A percentile compares a stretch with the other conserved stretches of the same genome.
These are phyloP conservation scores for Gautieria morchelliformis DNA, from an alignment of 768 basidiomycete genomes.

Conservation along the genomic window DNA sequence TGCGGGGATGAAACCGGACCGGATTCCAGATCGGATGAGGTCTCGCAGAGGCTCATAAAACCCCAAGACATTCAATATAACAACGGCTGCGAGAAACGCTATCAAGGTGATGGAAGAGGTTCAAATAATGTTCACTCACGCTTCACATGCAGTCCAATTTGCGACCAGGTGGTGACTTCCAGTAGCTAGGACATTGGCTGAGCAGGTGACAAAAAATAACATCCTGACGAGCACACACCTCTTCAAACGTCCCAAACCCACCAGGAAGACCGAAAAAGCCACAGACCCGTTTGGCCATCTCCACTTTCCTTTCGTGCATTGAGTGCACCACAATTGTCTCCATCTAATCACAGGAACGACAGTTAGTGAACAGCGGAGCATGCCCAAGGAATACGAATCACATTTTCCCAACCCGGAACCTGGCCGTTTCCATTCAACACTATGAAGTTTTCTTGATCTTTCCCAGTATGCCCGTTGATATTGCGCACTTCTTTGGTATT, in stretches of 20 bases:
- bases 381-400: slow-evolving; percentile 8
- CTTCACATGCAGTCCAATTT: slow-evolving; percentile 78
- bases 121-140: slow-evolving; percentile 35
- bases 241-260: slow-evolving; percentile 93
- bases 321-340: slow-evolving; percentile 52
- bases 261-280: slow-evolving; percentile 89
- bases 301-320: slow-evolving; percentile 84
- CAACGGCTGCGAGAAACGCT: slow-evolving; percentile 44
- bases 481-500: slow-evolving; percentile 32
- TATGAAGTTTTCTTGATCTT: not conserved
- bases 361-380: not conserved
- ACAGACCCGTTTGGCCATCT: slow-evolving; percentile 74
- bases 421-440: slow-evolving; percentile 8
- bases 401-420: slow-evolving; percentile 13
- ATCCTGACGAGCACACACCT: slow-evolving; percentile 36
- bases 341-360: not conserved
- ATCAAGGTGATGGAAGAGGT: not conserved
- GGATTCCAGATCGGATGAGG: slow-evolving; percentile 57
- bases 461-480: not conserved
- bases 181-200: slow-evolving; percentile 43
- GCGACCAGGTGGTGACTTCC: slow-evolving; percentile 93
- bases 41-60: slow-evolving; percentile 79
- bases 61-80: slow-evolving; percentile 75
- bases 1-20: slow-evolving; percentile 65
- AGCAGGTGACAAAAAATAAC: no score